Evolutionary conservation across 352 stramenopile genomes (phyloP).

Genomic region (Pelagophyceae sp.): DNA sequence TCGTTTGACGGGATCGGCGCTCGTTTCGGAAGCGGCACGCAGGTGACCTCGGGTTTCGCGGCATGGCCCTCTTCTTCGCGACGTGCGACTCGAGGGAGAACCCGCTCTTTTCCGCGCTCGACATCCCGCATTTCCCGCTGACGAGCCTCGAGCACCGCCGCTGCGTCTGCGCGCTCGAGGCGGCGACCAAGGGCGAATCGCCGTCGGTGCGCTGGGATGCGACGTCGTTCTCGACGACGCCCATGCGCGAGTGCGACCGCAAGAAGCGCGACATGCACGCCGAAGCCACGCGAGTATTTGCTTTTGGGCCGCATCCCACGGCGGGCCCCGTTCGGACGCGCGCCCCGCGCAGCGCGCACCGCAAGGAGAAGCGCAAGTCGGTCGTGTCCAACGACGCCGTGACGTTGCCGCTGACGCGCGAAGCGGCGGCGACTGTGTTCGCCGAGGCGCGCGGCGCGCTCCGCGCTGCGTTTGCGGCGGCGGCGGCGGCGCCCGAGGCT

Average conservation of each 20-base stretch:
- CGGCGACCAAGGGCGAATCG: too few species aligned
- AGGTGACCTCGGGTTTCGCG: slow-evolving; percentile 52
- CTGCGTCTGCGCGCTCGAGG: too few species aligned
- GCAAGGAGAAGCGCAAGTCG: not conserved
- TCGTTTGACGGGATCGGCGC: too few species aligned
- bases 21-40: too few species aligned
- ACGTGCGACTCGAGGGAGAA: slow-evolving; percentile 40
- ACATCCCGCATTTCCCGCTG: slow-evolving; percentile 51
- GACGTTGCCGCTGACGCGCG: not conserved
- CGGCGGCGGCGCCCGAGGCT: not conserved
- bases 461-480: not conserved
- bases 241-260: slow-evolving; percentile 34
- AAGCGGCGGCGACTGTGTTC: not conserved
- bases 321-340: too few species aligned
- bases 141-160: slow-evolving; percentile 23
- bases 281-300: not conserved
- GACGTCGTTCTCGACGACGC: not conserved
- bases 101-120: slow-evolving; percentile 38
- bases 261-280: slow-evolving; percentile 25
- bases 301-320: not conserved
- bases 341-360: not conserved
- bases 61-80: slow-evolving; percentile 61
- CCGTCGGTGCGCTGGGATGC: too few species aligned
- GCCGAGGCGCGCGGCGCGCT: not conserved
- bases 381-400: not conserved